phyloP scores from a whole-genome alignment of 2,329 filamentous ascomycete genomes.

The Hortaea werneckii region DNA sequence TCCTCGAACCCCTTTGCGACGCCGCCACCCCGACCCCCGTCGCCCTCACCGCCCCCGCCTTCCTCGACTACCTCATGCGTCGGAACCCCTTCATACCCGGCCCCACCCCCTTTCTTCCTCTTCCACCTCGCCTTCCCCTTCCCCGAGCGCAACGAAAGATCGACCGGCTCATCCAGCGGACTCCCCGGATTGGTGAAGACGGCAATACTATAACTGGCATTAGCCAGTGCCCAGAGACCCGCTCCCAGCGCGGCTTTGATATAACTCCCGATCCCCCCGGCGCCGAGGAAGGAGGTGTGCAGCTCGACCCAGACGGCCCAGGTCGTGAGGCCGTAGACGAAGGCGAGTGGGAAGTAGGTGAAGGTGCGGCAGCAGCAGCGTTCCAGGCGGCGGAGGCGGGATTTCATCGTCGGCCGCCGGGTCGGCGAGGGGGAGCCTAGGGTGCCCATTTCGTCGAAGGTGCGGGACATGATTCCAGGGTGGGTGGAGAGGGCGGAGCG shows the following conservation, averaged over 20 bases:
- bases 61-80: conserved; percentile 46
- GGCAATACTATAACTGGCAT: conserved; percentile 82
- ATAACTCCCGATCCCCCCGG: conserved; percentile 9
- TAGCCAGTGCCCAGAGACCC: conserved; percentile 65
- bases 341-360: conserved; percentile 76
- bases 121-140: conserved; percentile 3
- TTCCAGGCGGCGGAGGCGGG: conserved; percentile 62
- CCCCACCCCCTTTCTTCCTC: conserved; percentile 30
- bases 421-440: conserved; percentile 12
- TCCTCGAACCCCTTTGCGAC: not conserved
- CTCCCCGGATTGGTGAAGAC: conserved; percentile 86
- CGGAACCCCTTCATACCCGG: conserved; percentile 64
- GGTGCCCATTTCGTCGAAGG: conserved; percentile 2
- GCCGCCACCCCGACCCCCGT: conserved; percentile 2
- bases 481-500: not conserved
- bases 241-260: conserved; percentile 50
- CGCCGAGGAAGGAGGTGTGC: conserved; percentile 38
- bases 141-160: conserved; percentile 3
- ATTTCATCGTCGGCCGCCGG: conserved; percentile 16
- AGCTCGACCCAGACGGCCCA: conserved; percentile 89
- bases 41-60: conserved; percentile 73
- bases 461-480: not conserved
- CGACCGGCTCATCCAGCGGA: conserved; percentile 35
- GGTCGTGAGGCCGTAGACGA: conserved; percentile 81
- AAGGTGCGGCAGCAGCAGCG: conserved; percentile 70